Base-by-base conservation (phyloP, 2,329 filamentous ascomycete genomes). In the Hawksworthiomyces lignivorus region DNA sequence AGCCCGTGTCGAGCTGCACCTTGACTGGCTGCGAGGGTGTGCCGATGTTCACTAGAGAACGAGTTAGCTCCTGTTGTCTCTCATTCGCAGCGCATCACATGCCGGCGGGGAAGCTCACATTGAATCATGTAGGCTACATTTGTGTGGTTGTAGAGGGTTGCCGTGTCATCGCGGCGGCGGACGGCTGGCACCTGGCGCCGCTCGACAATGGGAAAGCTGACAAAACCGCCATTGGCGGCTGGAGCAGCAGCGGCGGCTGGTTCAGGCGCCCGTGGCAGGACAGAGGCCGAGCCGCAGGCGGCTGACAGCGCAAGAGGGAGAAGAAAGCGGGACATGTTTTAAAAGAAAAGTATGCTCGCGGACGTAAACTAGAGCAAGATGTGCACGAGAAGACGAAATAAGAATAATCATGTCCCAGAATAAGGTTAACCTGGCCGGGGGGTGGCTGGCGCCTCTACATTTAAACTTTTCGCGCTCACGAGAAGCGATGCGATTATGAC, bases 1-100 rank as follows among this genome's bases (percentile, higher is more conserved):
- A 73, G 36, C 72, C 71, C 1, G 73, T 75, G 52, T 76, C 72
- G 42, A 76, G 55, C 47, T 71, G 67, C 26, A 72, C 67, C 38
- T 60, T 66, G 41, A 74, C 62, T 2, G 57, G 48, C 46, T 75
- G 71, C 3, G 63, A 54, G 10, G 72, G 70, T 5, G 65, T 73
- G 35, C 72, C 72, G 30, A 75, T 64, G 32, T 59, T 59, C 46
- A 72, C n/a, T n/a, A n/a, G n/a, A n/a, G n/a, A n/a, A n/a, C n/a
- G n/a, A n/a, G n/a, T n/a, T n/a, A n/a, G n/a, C n/a, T n/a, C n/a
- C n/a, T n/a, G n/a, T n/a, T n/a, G n/a, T n/a, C n/a, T n/a, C n/a
- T n/a, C n/a, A n/a, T n/a, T n/a, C n/a, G n/a, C n/a, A n/a, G n/a
- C n/a, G n/a, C n/a, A n/a, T n/a, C n/a, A n/a, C n/a, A n/a, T n/a